Conservation (phyloP, 2,329 filamentous ascomycete species). For the Talaromyces amestolkiae region DNA sequence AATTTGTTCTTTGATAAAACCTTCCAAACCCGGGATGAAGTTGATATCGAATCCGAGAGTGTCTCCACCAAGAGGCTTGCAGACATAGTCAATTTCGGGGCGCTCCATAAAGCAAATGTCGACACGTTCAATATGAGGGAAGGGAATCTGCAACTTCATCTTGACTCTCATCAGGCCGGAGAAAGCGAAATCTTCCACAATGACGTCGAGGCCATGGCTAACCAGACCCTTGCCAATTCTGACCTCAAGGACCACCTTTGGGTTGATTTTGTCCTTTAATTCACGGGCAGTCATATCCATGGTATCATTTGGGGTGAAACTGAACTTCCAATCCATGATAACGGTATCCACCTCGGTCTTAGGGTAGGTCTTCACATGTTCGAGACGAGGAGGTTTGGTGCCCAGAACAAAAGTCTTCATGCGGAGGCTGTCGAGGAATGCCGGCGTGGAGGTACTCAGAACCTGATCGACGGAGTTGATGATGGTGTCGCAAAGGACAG, state of each 20-base stretch:
- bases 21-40: constrained; percentile 92
- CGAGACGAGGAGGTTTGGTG: constrained; percentile 90
- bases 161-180: constrained; percentile 95
- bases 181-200: constrained; percentile 97
- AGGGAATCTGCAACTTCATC: constrained; percentile 93
- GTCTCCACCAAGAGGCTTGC: constrained; percentile 94
- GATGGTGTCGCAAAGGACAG: constrained; percentile 86
- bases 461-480: constrained; percentile 95
- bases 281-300: constrained; percentile 88
- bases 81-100: constrained; percentile 91
- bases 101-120: constrained; percentile 92
- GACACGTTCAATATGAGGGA: constrained; percentile 90
- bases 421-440: constrained; percentile 89
- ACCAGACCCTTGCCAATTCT: constrained; percentile 93
- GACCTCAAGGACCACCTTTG: constrained; percentile 92
- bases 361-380: constrained; percentile 97
- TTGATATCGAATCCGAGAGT: constrained; percentile 98
- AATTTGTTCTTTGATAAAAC: constrained; percentile 93
- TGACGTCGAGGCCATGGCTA: constrained; percentile 94
- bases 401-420: constrained; percentile 92
- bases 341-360: constrained; percentile 93
- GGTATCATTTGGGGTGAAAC: constrained; percentile 93
- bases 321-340: constrained; percentile 99
- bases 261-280: constrained; percentile 92
- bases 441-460: constrained; percentile 83